Evolutionary conservation across 2,329 filamentous ascomycete species (phyloP).

Genomic region (Fusarium robinianum): DNA sequence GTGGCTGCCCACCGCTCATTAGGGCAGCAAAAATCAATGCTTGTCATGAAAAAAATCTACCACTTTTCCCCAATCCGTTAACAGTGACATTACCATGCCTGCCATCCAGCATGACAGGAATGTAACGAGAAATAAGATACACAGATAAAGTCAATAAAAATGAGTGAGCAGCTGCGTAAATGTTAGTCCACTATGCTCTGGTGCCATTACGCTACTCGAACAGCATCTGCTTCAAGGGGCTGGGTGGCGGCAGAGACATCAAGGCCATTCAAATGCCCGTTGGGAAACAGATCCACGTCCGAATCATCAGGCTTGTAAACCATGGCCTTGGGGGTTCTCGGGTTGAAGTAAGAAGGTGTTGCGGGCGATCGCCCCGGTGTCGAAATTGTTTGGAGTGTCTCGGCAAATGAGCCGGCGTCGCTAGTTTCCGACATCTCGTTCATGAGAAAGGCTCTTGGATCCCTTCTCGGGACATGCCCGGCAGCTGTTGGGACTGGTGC

Average conservation of each 20-base stretch:
- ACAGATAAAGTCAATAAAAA: too few relatives aligned
- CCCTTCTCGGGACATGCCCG: background rate
- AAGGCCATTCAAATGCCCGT: background rate
- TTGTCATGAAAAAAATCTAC: too few relatives aligned
- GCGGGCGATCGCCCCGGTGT: constrained; percentile 24
- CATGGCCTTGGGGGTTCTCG: constrained; percentile 40
- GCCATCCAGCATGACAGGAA: too few relatives aligned
- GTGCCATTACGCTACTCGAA: background rate
- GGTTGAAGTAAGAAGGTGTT: constrained; percentile 31
- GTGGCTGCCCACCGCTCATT: constrained; percentile 2
- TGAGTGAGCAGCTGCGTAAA: too few relatives aligned
- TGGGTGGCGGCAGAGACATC: constrained; percentile 5
- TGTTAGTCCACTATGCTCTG: too few relatives aligned
- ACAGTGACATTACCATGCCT: too few relatives aligned
- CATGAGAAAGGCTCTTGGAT: background rate
- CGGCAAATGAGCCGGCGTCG: constrained; percentile 17
- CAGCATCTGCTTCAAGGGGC: constrained; percentile 1
- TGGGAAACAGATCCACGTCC: constrained; percentile 9
- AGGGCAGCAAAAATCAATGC: constrained; percentile 7
- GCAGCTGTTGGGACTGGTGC: too few relatives aligned
- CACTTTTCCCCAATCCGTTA: too few relatives aligned
- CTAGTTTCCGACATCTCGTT: constrained; percentile 26
- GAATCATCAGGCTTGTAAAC: constrained; percentile 5
- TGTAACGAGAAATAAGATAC: too few relatives aligned
- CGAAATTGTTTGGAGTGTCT: constrained; percentile 17